Conservation (phyloP, 257 asterid species). For the Fraxinus americana region DNA sequence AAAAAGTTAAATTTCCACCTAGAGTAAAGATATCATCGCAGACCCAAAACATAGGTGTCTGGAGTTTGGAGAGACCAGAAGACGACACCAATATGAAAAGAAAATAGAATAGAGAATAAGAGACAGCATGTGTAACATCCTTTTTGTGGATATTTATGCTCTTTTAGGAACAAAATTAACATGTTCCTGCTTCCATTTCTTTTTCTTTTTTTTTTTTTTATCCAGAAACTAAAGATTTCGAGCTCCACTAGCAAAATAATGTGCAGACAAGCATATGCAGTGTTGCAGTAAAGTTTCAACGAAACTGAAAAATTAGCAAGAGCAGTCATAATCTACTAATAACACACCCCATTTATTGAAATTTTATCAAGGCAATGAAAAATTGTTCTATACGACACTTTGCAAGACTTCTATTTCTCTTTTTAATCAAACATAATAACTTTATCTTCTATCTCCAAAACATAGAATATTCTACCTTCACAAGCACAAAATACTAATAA, state of each 20-base stretch:
- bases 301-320: neutral
- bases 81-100: constrained; percentile 12
- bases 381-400: neutral
- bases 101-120: neutral
- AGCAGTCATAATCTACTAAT: constrained; percentile 4
- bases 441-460: neutral
- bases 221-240: neutral
- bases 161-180: neutral
- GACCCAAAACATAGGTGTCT: constrained; percentile 3
- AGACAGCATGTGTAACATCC: neutral
- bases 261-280: constrained; percentile 6
- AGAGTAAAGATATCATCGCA: neutral
- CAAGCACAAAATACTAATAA: neutral
- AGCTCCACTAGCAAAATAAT: constrained; percentile 8
- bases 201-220: neutral
- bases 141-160: neutral
- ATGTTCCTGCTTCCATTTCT: neutral
- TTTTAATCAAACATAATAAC: neutral
- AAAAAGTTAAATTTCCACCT: neutral
- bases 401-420: neutral
- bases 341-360: neutral
- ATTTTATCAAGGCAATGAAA: neutral
- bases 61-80: constrained; percentile 5
- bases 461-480: neutral
- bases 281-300: neutral